Evolutionary conservation across 768 basidiomycete species (phyloP).

Genomic region (Imleria badia): DNA sequence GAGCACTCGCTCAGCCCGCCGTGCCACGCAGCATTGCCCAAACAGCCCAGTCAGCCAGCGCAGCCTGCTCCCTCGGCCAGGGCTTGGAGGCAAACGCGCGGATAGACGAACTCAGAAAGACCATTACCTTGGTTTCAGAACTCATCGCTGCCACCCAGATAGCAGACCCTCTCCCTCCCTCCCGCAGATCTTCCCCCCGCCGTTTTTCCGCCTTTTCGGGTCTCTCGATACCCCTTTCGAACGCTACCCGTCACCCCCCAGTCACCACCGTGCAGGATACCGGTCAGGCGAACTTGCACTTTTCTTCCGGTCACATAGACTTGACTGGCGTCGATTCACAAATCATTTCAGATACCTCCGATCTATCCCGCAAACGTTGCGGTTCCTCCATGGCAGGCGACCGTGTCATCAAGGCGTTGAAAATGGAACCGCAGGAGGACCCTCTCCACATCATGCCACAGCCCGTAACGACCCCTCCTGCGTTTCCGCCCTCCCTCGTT

Average conservation of each 20-base stretch:
- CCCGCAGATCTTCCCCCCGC: slow-evolving; percentile 32
- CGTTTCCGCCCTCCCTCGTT: slow-evolving; percentile 30
- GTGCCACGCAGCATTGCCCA: slow-evolving; percentile 51
- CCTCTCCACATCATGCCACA: slow-evolving; percentile 27
- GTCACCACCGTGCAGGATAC: slow-evolving; percentile 23
- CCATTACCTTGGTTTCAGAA: slow-evolving; percentile 52
- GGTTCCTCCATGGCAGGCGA: slow-evolving; percentile 47
- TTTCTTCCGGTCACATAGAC: slow-evolving; percentile 17
- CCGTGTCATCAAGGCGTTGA: slow-evolving; percentile 46
- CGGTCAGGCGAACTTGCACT: slow-evolving; percentile 23
- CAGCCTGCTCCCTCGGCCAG: slow-evolving; percentile 47
- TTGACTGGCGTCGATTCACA: slow-evolving; percentile 21
- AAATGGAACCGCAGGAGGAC: slow-evolving; percentile 50
- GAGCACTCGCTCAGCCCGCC: slow-evolving; percentile 16
- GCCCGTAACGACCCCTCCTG: slow-evolving; percentile 15
- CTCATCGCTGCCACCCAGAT: slow-evolving; percentile 49
- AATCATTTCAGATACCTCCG: slow-evolving; percentile 33
- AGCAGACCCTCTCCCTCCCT: slow-evolving; percentile 32
- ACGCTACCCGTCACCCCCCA: slow-evolving; percentile 33
- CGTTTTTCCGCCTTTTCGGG: slow-evolving; percentile 17
- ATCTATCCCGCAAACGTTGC: slow-evolving; percentile 51
- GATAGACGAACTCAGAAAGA: slow-evolving; percentile 56
- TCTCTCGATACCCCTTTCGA: slow-evolving; percentile 37
- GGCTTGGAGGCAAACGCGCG: slow-evolving; percentile 47
- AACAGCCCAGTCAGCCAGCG: slow-evolving; percentile 57